These are phyloP conservation scores for Lotus japonicus DNA, from an alignment of 306 rosid genomes.

Conservation along the genomic window DNA sequence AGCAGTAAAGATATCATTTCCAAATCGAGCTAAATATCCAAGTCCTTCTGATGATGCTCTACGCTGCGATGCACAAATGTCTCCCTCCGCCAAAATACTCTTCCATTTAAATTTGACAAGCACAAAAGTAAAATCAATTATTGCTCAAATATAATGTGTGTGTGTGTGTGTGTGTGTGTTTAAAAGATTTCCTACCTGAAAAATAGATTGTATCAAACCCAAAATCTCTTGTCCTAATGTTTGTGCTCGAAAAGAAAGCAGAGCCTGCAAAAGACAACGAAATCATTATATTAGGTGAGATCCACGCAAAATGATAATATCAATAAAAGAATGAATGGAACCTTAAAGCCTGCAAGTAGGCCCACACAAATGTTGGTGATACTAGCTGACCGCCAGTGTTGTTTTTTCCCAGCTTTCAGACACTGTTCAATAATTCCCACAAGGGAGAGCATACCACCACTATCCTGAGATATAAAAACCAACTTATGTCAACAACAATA, in stretches of 20 bases:
- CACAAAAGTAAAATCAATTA: background rate
- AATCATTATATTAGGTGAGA: constrained; percentile 22
- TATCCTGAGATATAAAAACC: constrained; percentile 52
- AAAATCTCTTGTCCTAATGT: constrained; percentile 66
- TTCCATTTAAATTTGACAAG: constrained; percentile 37
- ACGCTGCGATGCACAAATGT: constrained; percentile 80
- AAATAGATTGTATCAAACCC: constrained; percentile 74
- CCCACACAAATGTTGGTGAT: constrained; percentile 91
- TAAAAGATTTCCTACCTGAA: constrained; percentile 52
- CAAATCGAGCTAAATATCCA: constrained; percentile 92
- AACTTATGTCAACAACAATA: constrained; percentile 27
- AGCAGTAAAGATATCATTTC: constrained; percentile 89
- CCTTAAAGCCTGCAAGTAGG: constrained; percentile 92
- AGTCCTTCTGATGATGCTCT: constrained; percentile 89
- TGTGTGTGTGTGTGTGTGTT: background rate
- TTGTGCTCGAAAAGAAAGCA: constrained; percentile 63
- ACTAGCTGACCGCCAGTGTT: constrained; percentile 77
- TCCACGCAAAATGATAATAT: constrained; percentile 4
- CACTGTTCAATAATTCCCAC: constrained; percentile 84
- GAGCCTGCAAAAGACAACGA: constrained; percentile 44
- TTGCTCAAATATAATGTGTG: background rate
- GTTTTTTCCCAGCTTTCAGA: constrained; percentile 90
- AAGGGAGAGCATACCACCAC: constrained; percentile 80
- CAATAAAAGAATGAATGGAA: constrained; percentile 29
- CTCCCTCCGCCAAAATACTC: constrained; percentile 91